Evolutionary conservation across 768 basidiomycete genomes (phyloP).

Genomic region (Clavulina sp.): DNA sequence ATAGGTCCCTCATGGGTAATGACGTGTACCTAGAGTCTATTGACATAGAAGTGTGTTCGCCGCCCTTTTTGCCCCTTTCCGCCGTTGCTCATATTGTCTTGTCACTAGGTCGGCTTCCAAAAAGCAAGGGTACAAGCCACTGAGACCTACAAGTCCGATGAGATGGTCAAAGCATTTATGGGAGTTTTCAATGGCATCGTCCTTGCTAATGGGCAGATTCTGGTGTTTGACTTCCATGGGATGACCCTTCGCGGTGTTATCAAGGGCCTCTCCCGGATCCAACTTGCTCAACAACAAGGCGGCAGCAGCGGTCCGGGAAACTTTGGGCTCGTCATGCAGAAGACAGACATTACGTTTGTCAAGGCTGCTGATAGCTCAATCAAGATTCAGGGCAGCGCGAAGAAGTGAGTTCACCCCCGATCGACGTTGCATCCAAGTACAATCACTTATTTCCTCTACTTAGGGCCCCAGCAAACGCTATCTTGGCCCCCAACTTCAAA

Average conservation of each 20-base stretch:
- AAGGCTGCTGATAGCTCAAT: constrained; percentile 69
- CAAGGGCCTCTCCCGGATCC: constrained; percentile 39
- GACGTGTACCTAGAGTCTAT: constrained; percentile 54
- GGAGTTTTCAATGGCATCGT: constrained; percentile 57
- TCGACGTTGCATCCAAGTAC: background rate
- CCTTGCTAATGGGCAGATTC: constrained; percentile 45
- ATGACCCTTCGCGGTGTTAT: constrained; percentile 61
- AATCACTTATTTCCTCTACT: background rate
- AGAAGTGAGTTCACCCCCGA: constrained; percentile 39
- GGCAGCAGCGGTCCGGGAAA: constrained; percentile 6
- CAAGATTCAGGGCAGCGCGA: constrained; percentile 82
- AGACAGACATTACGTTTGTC: constrained; percentile 80
- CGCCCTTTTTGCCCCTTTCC: background rate
- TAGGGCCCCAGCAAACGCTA: constrained; percentile 83
- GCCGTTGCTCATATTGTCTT: background rate
- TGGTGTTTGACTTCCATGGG: constrained; percentile 81
- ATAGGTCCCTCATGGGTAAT: constrained; percentile 19
- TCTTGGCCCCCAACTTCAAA: constrained; percentile 95
- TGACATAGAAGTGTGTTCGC: constrained; percentile 41
- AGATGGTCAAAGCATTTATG: constrained; percentile 59
- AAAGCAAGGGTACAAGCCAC: constrained; percentile 34
- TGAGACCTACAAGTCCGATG: constrained; percentile 74
- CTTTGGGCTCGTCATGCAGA: constrained; percentile 71
- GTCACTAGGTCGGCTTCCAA: constrained; percentile 34
- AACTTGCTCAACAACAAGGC: constrained; percentile 34